These are phyloP conservation scores for Arxiozyma telluris DNA, from an alignment of 1,139 yeast species.

Conservation along the genomic window DNA sequence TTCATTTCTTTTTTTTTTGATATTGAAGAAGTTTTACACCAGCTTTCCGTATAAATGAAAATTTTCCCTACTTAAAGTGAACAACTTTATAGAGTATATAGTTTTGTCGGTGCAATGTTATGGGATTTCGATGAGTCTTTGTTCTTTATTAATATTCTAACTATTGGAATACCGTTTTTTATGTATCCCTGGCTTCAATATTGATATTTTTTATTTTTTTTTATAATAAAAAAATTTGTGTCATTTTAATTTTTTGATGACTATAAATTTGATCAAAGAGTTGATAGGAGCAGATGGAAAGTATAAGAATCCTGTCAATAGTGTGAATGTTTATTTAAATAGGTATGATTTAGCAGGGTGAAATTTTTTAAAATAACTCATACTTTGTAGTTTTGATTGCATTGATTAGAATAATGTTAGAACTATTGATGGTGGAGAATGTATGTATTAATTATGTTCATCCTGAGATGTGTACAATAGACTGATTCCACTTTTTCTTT, in stretches of 20 bases:
- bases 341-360: not conserved
- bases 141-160: no score
- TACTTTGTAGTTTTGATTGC: no score
- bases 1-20: not conserved
- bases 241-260: not conserved
- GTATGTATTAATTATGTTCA: not conserved
- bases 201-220: not conserved
- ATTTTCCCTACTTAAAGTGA: not conserved
- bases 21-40: not conserved
- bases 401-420: not conserved
- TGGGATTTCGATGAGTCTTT: not conserved
- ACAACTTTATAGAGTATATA: not conserved
- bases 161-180: no score
- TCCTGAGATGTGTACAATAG: constrained; percentile 3
- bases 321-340: no score
- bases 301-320: no score
- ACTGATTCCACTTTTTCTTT: constrained; percentile 13
- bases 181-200: not conserved
- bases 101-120: not conserved
- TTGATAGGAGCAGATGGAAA: not conserved
- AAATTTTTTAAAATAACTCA: no score
- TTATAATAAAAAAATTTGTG: not conserved
- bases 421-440: not conserved
- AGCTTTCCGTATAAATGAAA: not conserved
- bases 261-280: not conserved